These are phyloP conservation scores for Skeletonema marinoi DNA, from an alignment of 108 stramenopile genomes.

Conservation along the genomic window DNA sequence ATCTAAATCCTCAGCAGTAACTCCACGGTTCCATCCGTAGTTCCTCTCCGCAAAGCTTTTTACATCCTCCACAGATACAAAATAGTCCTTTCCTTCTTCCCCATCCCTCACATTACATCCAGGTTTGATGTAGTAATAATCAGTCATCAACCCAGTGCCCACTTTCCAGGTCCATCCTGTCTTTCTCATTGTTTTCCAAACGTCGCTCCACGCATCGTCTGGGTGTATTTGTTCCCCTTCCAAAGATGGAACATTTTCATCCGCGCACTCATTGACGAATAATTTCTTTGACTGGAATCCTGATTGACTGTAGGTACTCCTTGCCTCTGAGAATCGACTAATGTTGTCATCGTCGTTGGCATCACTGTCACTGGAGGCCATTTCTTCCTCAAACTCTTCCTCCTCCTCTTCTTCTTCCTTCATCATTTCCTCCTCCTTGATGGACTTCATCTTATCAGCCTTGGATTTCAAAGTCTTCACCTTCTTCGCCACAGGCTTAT, in stretches of 20 bases:
- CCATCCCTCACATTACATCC: slow-evolving; percentile 7
- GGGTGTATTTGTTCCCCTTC: slow-evolving; percentile 12
- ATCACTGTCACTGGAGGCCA: background rate
- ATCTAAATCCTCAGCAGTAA: background rate
- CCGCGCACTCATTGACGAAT: slow-evolving; percentile 21
- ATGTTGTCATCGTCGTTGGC: slow-evolving; percentile 3
- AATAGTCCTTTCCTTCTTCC: slow-evolving; percentile 10
- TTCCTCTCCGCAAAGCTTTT: slow-evolving; percentile 2
- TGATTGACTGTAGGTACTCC: slow-evolving; percentile 13
- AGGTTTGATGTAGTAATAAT: slow-evolving; percentile 11
- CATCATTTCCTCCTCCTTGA: background rate
- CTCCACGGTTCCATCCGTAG: slow-evolving; percentile 1
- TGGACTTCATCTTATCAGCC: background rate
- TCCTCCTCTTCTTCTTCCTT: background rate
- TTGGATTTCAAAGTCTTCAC: slow-evolving; percentile 8
- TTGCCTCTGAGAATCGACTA: slow-evolving; percentile 3
- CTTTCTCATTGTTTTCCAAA: slow-evolving; percentile 9
- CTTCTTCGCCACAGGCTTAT: background rate
- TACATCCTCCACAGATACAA: slow-evolving; percentile 3
- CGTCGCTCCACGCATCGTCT: slow-evolving; percentile 1
- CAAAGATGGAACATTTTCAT: slow-evolving; percentile 16
- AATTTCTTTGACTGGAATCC: slow-evolving; percentile 16
- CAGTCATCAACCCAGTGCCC: background rate
- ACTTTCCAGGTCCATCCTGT: slow-evolving; percentile 6
- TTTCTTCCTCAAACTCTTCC: background rate